A percentile compares a stretch with the other conserved stretches of the same genome.
phyloP scores from a whole-genome alignment of 495 filamentous ascomycete species.

The Terfezia claveryi region DNA sequence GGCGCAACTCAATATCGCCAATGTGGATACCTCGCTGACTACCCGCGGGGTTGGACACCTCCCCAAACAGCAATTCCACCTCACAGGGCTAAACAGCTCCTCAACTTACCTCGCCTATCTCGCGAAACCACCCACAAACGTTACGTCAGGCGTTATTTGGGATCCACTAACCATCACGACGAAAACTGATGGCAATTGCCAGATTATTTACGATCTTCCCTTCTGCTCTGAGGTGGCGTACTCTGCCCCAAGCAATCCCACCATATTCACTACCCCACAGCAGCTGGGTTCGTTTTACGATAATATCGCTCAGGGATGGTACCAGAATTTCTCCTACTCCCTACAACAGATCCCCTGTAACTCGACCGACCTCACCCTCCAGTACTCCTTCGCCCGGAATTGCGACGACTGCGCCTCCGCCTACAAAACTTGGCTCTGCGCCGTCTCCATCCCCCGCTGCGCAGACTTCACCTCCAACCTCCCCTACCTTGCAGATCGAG shows the following conservation, averaged over 20 bases:
- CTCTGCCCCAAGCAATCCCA: slow-evolving; percentile 62
- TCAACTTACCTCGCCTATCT: slow-evolving; percentile 49
- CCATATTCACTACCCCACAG: slow-evolving; percentile 26
- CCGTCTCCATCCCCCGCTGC: slow-evolving; percentile 79
- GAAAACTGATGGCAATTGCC: slow-evolving; percentile 54
- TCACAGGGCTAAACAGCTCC: slow-evolving; percentile 46
- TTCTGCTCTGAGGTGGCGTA: slow-evolving; percentile 79
- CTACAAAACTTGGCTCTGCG: slow-evolving; percentile 89
- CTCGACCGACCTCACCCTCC: slow-evolving; percentile 29
- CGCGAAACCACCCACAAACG: slow-evolving; percentile 28
- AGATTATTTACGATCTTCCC: slow-evolving; percentile 55
- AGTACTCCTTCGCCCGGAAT: slow-evolving; percentile 57
- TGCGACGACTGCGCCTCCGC: slow-evolving; percentile 56
- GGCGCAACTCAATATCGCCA: slow-evolving; percentile 33
- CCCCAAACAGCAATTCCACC: slow-evolving; percentile 69
- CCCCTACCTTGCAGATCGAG: slow-evolving; percentile 41
- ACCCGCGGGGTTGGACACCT: slow-evolving; percentile 34
- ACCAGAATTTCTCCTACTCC: slow-evolving; percentile 56
- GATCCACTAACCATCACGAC: slow-evolving; percentile 44
- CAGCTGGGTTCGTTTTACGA: slow-evolving; percentile 48
- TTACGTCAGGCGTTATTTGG: slow-evolving; percentile 54
- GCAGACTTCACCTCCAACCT: slow-evolving; percentile 44
- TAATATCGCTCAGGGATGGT: slow-evolving; percentile 33
- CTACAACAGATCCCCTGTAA: slow-evolving; percentile 73
- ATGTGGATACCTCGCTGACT: slow-evolving; percentile 43